Conservation (phyloP, 106 monocot species). For the Dioscorea zingiberensis region DNA sequence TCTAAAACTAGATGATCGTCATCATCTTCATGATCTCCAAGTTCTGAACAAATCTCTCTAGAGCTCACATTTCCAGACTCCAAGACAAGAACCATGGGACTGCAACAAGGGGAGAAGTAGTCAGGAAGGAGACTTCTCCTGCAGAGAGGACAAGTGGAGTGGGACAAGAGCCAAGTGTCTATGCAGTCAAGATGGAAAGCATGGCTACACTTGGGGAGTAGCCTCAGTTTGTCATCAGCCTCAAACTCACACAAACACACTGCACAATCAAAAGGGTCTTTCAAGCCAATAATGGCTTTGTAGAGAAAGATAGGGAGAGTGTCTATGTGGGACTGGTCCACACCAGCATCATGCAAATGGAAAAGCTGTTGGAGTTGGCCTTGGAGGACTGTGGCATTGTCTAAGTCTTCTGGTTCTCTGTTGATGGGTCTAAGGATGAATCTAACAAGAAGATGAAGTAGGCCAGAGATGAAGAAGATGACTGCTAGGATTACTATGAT, state of each 20-base stretch:
- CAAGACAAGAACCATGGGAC: constrained; percentile 39
- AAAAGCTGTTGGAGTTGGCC: constrained; percentile 97
- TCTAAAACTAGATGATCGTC: too few relatives aligned
- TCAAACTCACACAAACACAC: constrained; percentile 94
- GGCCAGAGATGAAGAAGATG: constrained; percentile 74
- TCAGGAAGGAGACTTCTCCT: constrained; percentile 37
- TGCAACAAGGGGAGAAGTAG: constrained; percentile 29
- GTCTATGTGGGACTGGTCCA: constrained; percentile 92
- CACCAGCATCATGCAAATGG: constrained; percentile 88
- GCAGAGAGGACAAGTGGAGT: constrained; percentile 86
- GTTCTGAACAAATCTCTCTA: constrained; percentile 21
- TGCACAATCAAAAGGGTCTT: constrained; percentile 93
- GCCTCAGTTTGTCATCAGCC: constrained; percentile 68
- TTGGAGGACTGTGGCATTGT: constrained; percentile 52
- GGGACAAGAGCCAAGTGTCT: constrained; percentile 80
- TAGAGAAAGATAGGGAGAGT: constrained; percentile 80
- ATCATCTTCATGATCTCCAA: too few relatives aligned
- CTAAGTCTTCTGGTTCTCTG: constrained; percentile 35
- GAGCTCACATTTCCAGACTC: constrained; percentile 50
- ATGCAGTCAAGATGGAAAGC: constrained; percentile 85
- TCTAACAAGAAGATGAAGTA: constrained; percentile 69
- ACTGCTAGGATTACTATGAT: constrained; percentile 52
- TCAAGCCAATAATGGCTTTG: constrained; percentile 66
- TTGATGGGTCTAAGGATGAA: constrained; percentile 41
- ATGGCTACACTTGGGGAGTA: constrained; percentile 81